phyloP scores from a whole-genome alignment of 169 alveolate species.

The Eimeria sp. region DNA sequence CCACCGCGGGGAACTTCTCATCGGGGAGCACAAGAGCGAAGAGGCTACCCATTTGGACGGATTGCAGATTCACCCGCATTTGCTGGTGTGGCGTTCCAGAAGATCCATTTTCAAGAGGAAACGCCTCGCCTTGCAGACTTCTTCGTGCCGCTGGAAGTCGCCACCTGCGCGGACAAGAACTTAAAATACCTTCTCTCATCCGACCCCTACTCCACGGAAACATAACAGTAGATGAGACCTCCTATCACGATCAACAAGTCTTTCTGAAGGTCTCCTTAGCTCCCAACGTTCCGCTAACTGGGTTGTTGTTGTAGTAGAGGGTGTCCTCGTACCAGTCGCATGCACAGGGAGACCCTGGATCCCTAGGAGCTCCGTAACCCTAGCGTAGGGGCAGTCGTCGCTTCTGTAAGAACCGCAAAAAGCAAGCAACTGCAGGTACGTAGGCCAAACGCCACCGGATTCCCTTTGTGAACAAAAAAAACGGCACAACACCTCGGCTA shows the following conservation, averaged over 20 bases:
- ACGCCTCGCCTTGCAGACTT: conserved; percentile 34
- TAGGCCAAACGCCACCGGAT: neutral
- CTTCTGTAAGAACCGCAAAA: conserved; percentile 22
- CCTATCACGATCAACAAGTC: neutral
- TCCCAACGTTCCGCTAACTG: neutral
- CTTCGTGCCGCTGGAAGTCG: conserved; percentile 52
- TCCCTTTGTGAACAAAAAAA: neutral
- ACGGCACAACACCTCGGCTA: neutral
- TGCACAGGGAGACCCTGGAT: conserved; percentile 26
- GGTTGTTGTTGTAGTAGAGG: neutral
- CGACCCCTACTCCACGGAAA: neutral
- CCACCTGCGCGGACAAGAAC: neutral
- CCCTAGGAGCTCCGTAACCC: conserved; percentile 42
- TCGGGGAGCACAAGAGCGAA: neutral
- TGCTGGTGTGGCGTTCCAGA: conserved; percentile 36
- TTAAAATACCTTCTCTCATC: neutral
- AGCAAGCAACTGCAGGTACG: neutral
- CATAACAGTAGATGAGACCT: neutral
- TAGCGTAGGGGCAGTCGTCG: conserved; percentile 63
- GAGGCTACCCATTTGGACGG: neutral
- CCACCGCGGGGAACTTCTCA: neutral
- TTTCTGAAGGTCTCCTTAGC: neutral
- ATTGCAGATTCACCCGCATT: neutral
- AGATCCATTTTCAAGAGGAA: neutral
- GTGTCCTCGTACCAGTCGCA: neutral